Percentiles rank a stretch among this genome's conserved stretches.
phyloP scores from a whole-genome alignment of 768 basidiomycete genomes.

The Coprinopsis sp. region DNA sequence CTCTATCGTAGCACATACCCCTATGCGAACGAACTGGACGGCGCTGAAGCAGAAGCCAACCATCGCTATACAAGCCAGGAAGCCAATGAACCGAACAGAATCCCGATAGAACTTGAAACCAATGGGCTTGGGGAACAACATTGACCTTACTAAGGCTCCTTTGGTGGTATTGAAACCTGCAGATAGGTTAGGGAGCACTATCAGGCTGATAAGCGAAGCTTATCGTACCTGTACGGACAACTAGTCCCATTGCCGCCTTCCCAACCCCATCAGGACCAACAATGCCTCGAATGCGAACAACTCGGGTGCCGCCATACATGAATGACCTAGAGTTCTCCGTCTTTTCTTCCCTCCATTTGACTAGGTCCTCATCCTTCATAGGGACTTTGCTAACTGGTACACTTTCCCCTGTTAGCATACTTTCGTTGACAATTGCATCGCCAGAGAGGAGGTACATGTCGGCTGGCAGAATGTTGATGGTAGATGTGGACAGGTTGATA shows the following conservation, averaged over 20 bases:
- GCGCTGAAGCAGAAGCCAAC: conserved; percentile 90
- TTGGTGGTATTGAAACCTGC: conserved; percentile 95
- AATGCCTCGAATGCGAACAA: conserved; percentile 76
- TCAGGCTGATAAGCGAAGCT: not conserved
- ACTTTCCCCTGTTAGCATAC: conserved; percentile 98
- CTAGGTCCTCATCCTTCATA: conserved; percentile 72
- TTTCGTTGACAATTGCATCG: conserved; percentile 97
- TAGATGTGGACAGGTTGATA: conserved; percentile 78
- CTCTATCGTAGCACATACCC: too few relatives aligned
- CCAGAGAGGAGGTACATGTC: conserved; percentile 92
- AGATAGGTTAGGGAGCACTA: not conserved
- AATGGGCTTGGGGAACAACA: conserved; percentile 98
- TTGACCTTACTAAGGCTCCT: conserved; percentile 90
- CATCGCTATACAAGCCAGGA: conserved; percentile 86
- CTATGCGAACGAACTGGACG: conserved; percentile 85
- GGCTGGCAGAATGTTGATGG: conserved; percentile 73
- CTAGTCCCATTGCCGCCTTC: conserved; percentile 71
- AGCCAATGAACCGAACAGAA: conserved; percentile 85
- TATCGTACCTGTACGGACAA: conserved; percentile 74
- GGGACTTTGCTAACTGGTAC: conserved; percentile 93
- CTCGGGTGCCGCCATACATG: conserved; percentile 84
- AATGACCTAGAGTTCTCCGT: conserved; percentile 80
- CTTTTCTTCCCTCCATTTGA: conserved; percentile 63
- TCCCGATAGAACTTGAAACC: conserved; percentile 99
- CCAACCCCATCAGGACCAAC: conserved; percentile 48